Evolutionary conservation across 108 stramenopile genomes (phyloP), one percentile per base, ranked within the genome.

Genomic region (Cyclotella baltica): DNA sequence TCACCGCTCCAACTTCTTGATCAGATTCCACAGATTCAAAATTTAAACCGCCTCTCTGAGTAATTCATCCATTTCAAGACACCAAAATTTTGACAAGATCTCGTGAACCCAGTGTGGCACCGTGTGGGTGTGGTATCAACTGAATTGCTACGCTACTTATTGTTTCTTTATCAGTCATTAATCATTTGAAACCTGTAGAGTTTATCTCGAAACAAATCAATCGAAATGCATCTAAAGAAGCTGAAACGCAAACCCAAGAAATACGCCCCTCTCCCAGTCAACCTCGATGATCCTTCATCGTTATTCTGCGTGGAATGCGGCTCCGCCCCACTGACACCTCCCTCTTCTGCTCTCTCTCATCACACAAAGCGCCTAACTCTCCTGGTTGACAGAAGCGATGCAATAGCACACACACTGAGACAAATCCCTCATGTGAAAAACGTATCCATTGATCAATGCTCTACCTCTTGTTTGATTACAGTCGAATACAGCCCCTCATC

Each of bases 241-340:
- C 4, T n/a, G 4, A 52, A 52, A 20, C n/a, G n/a, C n/a, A 52
- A 52, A n/a, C 18, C 51, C 10, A 52, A 19, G 4, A 52, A 13
- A n/a, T 52, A 52, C n/a, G 19, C 10, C 19, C 51, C 51, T 4
- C 51, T 52, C n/a, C 51, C 51, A n/a, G 4, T 52, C 4, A 52
- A 52, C 51, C n/a, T 52, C 19, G n/a, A 52, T 52, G 51, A 52
- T 52, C 51, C 51, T n/a, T 52, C 51, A 19, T 52, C 51, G n/a
- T 52, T 52, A 10, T 4, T 52, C 11, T 52, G 51, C n/a, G 51
- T 10, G 4, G 51, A 52, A 19, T 52, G 51, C 19, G 51, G 51
- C n/a, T 52, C 51, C n/a, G 51, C 51, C n/a, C 19, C 51, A n/a
- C 51, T n/a, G n/a, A n/a, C 51, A n/a, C 51, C 51, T n/a, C 10